Evolutionary conservation across 1,284 basidiomycete genomes (phyloP).

Genomic region (Puccinia polysora): DNA sequence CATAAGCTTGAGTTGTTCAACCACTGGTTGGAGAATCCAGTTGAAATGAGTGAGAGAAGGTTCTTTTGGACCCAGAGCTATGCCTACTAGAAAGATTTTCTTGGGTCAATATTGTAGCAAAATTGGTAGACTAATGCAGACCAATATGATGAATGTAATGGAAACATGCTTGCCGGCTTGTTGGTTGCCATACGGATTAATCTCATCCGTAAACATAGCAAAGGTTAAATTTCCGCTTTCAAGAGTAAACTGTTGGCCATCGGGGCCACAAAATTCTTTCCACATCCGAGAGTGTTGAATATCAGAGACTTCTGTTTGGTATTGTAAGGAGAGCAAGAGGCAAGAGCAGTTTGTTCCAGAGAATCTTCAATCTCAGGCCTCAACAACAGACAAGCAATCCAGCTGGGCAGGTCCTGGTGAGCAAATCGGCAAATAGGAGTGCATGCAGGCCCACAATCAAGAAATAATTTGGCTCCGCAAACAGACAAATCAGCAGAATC

Average conservation of each 20-base stretch:
- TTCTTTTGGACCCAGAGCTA: too few species aligned
- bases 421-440: slow-evolving; percentile 4
- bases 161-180: slow-evolving; percentile 2
- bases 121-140: slow-evolving; percentile 46
- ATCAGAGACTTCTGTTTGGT: neutral
- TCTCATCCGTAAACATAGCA: slow-evolving; percentile 26
- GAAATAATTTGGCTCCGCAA: neutral
- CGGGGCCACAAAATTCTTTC: slow-evolving; percentile 21
- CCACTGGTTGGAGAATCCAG: too few species aligned
- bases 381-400: slow-evolving; percentile 19
- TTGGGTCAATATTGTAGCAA: slow-evolving; percentile 51
- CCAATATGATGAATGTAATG: slow-evolving; percentile 14
- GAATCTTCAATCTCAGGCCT: slow-evolving; percentile 8
- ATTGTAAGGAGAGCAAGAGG: neutral
- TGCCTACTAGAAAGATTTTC: too few species aligned
- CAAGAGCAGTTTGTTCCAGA: neutral
- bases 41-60: too few species aligned
- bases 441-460: too few species aligned
- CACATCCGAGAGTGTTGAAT: slow-evolving; percentile 26
- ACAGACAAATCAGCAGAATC: neutral
- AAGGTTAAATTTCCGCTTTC: neutral
- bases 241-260: slow-evolving; percentile 3
- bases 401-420: neutral
- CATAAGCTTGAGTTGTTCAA: too few species aligned
- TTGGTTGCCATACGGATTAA: slow-evolving; percentile 29